phyloP scores from a whole-genome alignment of 306 rosid species.

The Ormosia emarginata region DNA sequence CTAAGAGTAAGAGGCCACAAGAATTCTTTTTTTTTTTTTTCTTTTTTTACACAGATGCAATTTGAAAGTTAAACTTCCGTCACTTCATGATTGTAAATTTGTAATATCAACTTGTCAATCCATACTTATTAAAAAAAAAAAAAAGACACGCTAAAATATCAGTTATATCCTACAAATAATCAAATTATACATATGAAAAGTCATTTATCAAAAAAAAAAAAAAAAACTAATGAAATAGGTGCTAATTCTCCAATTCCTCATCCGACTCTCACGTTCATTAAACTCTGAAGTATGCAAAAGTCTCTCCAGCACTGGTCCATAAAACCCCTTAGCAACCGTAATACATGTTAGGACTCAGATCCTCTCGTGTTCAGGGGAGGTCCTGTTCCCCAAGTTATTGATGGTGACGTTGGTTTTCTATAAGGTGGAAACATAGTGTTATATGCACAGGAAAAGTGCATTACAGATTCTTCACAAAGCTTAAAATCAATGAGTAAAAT shows the following conservation, averaged over 20 bases:
- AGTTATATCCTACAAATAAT: not conserved
- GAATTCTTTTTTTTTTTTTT: not conserved
- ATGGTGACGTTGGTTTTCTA: too few relatives aligned
- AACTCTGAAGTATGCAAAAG: too few relatives aligned
- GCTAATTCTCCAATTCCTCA: not conserved
- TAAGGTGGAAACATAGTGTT: too few relatives aligned
- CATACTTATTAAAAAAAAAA: not conserved
- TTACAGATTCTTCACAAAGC: too few relatives aligned
- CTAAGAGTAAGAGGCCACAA: not conserved
- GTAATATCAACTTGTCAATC: slow-evolving; percentile 6
- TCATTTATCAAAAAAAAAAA: not conserved
- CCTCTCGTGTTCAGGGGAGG: too few relatives aligned
- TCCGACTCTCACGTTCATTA: too few relatives aligned
- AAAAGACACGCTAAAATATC: not conserved
- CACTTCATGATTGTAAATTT: slow-evolving; percentile 15
- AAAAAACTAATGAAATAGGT: not conserved
- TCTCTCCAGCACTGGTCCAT: too few relatives aligned
- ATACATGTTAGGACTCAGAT: too few relatives aligned
- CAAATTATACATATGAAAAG: not conserved
- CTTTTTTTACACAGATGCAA: not conserved
- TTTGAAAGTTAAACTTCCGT: not conserved
- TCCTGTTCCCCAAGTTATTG: too few relatives aligned
- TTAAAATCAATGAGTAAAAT: too few relatives aligned
- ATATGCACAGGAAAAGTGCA: too few relatives aligned
- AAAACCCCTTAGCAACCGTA: too few relatives aligned